Percentiles rank a stretch among this genome's conserved stretches.
Conservation (phyloP, 2,329 filamentous ascomycete genomes). For the Botrytis medusae region DNA sequence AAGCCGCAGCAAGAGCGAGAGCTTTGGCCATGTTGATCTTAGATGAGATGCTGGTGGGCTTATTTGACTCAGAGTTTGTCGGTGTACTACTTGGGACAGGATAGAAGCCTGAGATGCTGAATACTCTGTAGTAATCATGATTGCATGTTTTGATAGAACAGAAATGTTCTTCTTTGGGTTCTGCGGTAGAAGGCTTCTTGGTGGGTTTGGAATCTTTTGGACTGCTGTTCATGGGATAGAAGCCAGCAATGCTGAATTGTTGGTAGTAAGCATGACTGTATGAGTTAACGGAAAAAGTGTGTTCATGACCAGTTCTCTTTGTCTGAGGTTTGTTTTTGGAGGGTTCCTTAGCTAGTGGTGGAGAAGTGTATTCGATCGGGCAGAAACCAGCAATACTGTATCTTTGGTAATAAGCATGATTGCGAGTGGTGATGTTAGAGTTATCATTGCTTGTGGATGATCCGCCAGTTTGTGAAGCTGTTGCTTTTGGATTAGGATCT, state of each 20-base stretch:
- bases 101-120: background rate
- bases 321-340: too few relatives aligned
- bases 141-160: background rate
- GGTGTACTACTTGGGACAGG: too few relatives aligned
- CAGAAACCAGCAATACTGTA: background rate
- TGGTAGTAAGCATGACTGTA: background rate
- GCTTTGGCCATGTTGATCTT: background rate
- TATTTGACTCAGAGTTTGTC: accelerated
- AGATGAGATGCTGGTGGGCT: too few relatives aligned
- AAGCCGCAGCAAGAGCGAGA: background rate
- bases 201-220: background rate
- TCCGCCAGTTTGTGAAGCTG: background rate
- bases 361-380: background rate
- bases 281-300: background rate
- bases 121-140: background rate
- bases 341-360: background rate
- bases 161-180: background rate
- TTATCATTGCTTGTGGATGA: background rate
- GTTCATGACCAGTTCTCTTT: background rate
- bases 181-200: background rate
- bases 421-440: background rate
- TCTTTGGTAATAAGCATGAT: background rate
- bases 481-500: too few relatives aligned
- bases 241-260: background rate
- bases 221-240: background rate